Conservation (phyloP, 805 yeast genomes). For the Spathaspora hagerdaliae region DNA sequence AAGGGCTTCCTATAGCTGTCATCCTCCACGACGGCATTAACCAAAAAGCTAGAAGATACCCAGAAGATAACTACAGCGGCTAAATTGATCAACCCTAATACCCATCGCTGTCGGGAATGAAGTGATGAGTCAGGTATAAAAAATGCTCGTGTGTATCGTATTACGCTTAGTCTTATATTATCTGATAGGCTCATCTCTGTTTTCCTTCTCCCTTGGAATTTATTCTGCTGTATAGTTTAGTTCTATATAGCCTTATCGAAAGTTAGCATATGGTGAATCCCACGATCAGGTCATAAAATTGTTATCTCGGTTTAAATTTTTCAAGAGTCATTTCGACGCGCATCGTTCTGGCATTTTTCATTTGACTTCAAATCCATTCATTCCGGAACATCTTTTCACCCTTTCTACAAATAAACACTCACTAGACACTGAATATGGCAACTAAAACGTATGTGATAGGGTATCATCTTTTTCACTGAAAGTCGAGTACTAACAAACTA, state of each 20-base stretch:
- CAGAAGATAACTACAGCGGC: slow-evolving; percentile 77
- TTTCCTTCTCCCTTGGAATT: background rate
- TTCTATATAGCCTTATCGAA: background rate
- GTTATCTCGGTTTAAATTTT: background rate
- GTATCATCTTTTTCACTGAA: no score
- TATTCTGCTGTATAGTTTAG: background rate
- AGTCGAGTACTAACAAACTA: no score
- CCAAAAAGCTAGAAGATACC: slow-evolving; percentile 86
- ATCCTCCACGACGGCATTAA: slow-evolving; percentile 70
- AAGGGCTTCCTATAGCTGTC: slow-evolving; percentile 82
- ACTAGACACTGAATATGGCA: slow-evolving; percentile 2
- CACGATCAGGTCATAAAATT: background rate
- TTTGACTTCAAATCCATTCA: background rate
- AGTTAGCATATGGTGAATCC: background rate
- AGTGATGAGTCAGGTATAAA: slow-evolving; percentile 20
- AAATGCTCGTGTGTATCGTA: slow-evolving; percentile 14
- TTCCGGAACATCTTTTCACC: background rate
- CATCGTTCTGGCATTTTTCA: no score
- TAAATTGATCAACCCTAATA: slow-evolving; percentile 70
- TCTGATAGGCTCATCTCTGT: background rate
- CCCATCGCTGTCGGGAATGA: slow-evolving; percentile 52
- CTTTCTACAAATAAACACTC: background rate
- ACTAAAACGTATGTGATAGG: slow-evolving; percentile 5
- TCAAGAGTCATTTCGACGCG: background rate
- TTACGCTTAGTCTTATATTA: slow-evolving; percentile 4